Evolutionary conservation across 345 rosid species (phyloP).

Genomic region (Zanthoxylum bungeanum): DNA sequence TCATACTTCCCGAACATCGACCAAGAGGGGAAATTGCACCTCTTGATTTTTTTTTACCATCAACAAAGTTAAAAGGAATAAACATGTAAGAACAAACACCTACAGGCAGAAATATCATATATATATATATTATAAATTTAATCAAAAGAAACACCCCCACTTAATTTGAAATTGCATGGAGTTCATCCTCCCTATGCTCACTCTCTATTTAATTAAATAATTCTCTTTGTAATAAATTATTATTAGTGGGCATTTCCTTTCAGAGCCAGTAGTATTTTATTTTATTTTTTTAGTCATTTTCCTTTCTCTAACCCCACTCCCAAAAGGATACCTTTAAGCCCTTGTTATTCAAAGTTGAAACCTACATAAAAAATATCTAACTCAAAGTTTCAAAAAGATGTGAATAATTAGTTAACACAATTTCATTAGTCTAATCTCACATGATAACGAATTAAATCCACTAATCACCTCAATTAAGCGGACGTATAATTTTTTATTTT

Average conservation of each 20-base stretch:
- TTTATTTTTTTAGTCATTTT: constrained; percentile 12
- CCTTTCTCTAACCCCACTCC: constrained; percentile 36
- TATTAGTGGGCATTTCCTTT: constrained; percentile 84
- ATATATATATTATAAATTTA: constrained; percentile 29
- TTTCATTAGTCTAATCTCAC: not conserved
- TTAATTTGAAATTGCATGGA: constrained; percentile 56
- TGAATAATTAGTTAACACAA: not conserved
- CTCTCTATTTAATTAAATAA: constrained; percentile 22
- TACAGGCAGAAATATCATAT: constrained; percentile 42
- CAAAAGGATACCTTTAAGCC: constrained; percentile 31
- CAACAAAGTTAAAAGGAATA: constrained; percentile 32
- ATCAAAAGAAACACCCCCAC: constrained; percentile 45
- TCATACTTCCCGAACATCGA: too few relatives aligned
- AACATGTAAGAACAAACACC: constrained; percentile 34
- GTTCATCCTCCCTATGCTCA: constrained; percentile 55
- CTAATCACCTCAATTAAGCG: constrained; percentile 9
- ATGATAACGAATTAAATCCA: constrained; percentile 12
- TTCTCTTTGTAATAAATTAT: constrained; percentile 33
- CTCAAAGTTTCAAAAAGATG: not conserved
- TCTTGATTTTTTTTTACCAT: too few relatives aligned
- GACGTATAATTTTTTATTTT: too few relatives aligned
- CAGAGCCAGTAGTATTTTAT: constrained; percentile 20
- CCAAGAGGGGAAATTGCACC: too few relatives aligned
- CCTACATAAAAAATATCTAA: constrained; percentile 2
- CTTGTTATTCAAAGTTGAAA: constrained; percentile 18